These are phyloP conservation scores for Podaxis mareebaensis DNA, from an alignment of 768 basidiomycete genomes.

Conservation along the genomic window DNA sequence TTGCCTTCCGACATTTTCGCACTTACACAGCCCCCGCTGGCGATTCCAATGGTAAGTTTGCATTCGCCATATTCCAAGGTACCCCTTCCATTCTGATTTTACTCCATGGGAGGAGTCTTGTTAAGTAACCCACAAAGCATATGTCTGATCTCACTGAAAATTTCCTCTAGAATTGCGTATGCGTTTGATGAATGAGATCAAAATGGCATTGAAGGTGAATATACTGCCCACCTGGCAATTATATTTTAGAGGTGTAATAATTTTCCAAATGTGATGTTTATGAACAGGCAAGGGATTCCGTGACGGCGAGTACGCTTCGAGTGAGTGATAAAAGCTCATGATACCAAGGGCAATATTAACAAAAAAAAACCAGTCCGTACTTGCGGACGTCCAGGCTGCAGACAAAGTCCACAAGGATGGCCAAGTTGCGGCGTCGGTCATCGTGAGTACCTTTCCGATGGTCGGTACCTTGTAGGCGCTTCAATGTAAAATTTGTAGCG, in stretches of 20 bases:
- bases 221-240: not conserved
- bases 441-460: conserved; percentile 32
- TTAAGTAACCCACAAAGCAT: no score
- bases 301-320: conserved; percentile 4
- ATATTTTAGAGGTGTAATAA: not conserved
- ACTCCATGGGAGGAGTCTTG: no score
- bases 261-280: not conserved
- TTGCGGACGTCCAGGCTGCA: conserved; percentile 67
- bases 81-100: not conserved
- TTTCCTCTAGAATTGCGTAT: conserved; percentile 50
- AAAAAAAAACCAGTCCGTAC: conserved; percentile 48
- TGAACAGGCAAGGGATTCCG: conserved; percentile 8
- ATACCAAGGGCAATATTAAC: not conserved
- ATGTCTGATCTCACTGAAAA: not conserved
- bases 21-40: not conserved
- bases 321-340: not conserved
- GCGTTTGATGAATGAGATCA: conserved; percentile 53
- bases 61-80: not conserved
- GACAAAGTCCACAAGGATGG: conserved; percentile 52
- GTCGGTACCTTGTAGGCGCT: not conserved
- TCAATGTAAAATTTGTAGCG: conserved; percentile 22
- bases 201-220: conserved; percentile 66
- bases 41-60: not conserved
- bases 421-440: conserved; percentile 45
- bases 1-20: not conserved